Percentiles rank a stretch among this genome's conserved stretches.
These are phyloP conservation scores for Alternaria arbusti DNA, from an alignment of 2,329 filamentous ascomycete genomes.

Conservation along the genomic window DNA sequence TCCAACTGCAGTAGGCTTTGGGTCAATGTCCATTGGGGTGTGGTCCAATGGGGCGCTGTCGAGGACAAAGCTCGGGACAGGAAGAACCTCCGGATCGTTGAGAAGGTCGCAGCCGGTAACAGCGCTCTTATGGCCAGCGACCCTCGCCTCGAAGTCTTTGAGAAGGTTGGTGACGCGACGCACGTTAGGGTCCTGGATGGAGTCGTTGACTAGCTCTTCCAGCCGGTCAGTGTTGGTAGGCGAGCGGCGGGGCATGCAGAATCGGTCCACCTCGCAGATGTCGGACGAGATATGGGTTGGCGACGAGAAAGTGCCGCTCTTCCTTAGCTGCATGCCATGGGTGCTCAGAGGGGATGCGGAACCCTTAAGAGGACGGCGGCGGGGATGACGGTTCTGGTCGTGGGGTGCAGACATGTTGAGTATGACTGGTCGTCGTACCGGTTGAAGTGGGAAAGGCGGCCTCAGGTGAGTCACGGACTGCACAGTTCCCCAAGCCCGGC, in stretches of 20 bases:
- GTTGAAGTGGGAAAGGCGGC: slow-evolving; percentile 34
- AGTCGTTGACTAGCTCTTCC: slow-evolving; percentile 55
- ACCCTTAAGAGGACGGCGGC: slow-evolving; percentile 54
- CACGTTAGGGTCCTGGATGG: slow-evolving; percentile 54
- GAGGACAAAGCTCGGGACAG: slow-evolving; percentile 55
- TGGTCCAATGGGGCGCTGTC: slow-evolving; percentile 44
- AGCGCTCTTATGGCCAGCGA: slow-evolving; percentile 44
- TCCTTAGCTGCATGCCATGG: slow-evolving; percentile 55
- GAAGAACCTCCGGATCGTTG: slow-evolving; percentile 57
- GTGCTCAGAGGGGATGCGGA: slow-evolving; percentile 43
- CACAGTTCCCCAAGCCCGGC: slow-evolving; percentile 31
- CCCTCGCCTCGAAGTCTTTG: slow-evolving; percentile 53
- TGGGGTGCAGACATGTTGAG: slow-evolving; percentile 48
- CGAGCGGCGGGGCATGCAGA: slow-evolving; percentile 55
- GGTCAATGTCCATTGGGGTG: slow-evolving; percentile 49
- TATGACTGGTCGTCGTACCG: slow-evolving; percentile 42
- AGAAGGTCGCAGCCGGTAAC: slow-evolving; percentile 49
- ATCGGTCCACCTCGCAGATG: slow-evolving; percentile 48
- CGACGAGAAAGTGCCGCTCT: slow-evolving; percentile 58
- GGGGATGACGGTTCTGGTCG: slow-evolving; percentile 52
- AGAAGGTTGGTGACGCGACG: slow-evolving; percentile 54
- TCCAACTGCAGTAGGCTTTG: slow-evolving; percentile 48
- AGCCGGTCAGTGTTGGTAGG: slow-evolving; percentile 57
- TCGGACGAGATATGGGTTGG: slow-evolving; percentile 47
- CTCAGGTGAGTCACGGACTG: slow-evolving; percentile 46